Conservation (phyloP, 2,329 filamentous ascomycete genomes). For the Aspergillus udagawae region DNA sequence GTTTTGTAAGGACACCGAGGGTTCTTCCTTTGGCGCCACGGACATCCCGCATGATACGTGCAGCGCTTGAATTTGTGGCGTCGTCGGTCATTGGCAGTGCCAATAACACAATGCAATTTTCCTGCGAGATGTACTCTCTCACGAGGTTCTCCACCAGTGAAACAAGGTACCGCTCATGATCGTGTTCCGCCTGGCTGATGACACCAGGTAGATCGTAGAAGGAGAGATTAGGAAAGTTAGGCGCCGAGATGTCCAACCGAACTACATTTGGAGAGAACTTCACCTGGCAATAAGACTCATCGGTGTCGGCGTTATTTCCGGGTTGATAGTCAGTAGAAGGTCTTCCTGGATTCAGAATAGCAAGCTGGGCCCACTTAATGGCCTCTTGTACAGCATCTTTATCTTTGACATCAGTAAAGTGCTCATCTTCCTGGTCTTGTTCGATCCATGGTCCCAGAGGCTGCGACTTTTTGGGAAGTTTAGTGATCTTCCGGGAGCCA, state of each 20-base stretch:
- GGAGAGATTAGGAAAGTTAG: conserved; percentile 66
- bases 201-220: conserved; percentile 86
- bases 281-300: conserved; percentile 41
- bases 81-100: conserved; percentile 75
- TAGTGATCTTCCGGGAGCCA: conserved; percentile 30
- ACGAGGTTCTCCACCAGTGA: conserved; percentile 69
- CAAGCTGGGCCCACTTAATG: conserved; percentile 71
- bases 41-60: conserved; percentile 58
- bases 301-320: conserved; percentile 37
- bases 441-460: conserved; percentile 65
- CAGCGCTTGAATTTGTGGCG: conserved; percentile 68
- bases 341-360: conserved; percentile 65
- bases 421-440: conserved; percentile 43
- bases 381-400: conserved; percentile 62
- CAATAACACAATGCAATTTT: conserved; percentile 71
- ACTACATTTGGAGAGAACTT: conserved; percentile 83
- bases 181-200: conserved; percentile 64
- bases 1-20: conserved; percentile 79
- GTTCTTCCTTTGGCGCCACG: conserved; percentile 55
- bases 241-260: conserved; percentile 68
- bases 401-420: conserved; percentile 62
- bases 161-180: conserved; percentile 65
- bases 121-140: conserved; percentile 63
- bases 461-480: conserved; percentile 47
- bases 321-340: conserved; percentile 55